Conservation (phyloP, 2,329 filamentous ascomycete genomes). For the Arthrobotrys megalospora region DNA sequence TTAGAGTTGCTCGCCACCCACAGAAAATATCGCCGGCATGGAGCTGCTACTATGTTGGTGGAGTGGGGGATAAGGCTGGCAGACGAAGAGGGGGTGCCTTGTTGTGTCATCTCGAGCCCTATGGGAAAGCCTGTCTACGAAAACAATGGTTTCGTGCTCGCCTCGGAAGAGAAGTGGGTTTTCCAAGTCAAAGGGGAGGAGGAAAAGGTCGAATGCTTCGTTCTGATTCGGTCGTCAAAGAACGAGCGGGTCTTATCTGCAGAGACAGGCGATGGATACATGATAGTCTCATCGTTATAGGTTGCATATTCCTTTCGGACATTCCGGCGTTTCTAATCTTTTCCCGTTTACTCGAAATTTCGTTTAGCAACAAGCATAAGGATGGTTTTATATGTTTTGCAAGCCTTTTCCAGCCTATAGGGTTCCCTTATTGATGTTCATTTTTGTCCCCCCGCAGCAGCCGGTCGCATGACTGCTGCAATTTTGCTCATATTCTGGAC, state of each 20-base stretch:
- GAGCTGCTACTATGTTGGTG: slow-evolving; percentile 54
- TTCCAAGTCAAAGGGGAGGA: slow-evolving; percentile 59
- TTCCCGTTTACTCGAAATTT: slow-evolving; percentile 19
- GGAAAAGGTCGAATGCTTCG: slow-evolving; percentile 58
- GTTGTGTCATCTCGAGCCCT: slow-evolving; percentile 54
- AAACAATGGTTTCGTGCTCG: slow-evolving; percentile 56
- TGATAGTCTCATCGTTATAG: slow-evolving; percentile 60
- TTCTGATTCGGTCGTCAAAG: slow-evolving; percentile 56
- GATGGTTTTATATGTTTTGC: slow-evolving; percentile 36
- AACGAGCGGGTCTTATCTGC: slow-evolving; percentile 49
- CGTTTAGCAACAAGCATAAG: slow-evolving; percentile 36
- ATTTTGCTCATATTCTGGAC: slow-evolving; percentile 1
- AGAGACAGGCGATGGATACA: slow-evolving; percentile 57
- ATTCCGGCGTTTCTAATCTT: slow-evolving; percentile 22
- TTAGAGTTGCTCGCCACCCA: slow-evolving; percentile 49
- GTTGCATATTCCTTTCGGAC: slow-evolving; percentile 34
- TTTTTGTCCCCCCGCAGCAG: slow-evolving; percentile 7
- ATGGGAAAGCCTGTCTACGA: slow-evolving; percentile 59
- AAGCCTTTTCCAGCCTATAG: slow-evolving; percentile 13
- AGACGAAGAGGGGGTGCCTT: slow-evolving; percentile 58
- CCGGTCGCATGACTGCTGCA: slow-evolving; percentile 16
- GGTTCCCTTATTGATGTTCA: slow-evolving; percentile 9
- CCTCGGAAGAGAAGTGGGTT: slow-evolving; percentile 55
- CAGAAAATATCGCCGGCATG: slow-evolving; percentile 55
- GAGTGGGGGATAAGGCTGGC: slow-evolving; percentile 56